Base-by-base conservation (phyloP, 352 stramenopile genomes). In the Peronospora belbahrii region DNA sequence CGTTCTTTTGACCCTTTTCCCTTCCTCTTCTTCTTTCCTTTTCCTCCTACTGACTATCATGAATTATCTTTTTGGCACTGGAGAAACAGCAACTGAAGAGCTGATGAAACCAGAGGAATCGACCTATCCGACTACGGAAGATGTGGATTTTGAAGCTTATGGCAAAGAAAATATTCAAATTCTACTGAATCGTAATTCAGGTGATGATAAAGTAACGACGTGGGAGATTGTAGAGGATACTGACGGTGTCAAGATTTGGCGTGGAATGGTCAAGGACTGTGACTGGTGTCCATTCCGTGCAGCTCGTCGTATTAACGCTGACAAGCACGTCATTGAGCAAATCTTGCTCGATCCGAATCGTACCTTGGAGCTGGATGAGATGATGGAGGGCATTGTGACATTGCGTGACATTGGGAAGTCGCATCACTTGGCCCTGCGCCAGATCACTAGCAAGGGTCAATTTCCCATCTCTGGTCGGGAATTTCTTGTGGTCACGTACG, bases 391-490 rank as follows among this genome's bases (percentile, higher is more conserved):
- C 13, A 41, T 83, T 14, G 54, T 65, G 19, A 78, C 80, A 15
- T 52, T 91, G 42, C 68, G 85, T 40, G 51, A 55, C 10, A 61
- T 68, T 6, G 69, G 70, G 37, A 62, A 76, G n/a, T 66, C 74
- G 5, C 72, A 74, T 38, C 65, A 62, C 46, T 39, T 87, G 23
- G 78, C 65, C 24, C 65, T 88, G 38, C 76, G 78, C 28, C 74
- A 91, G 48, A 71, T 88, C 23, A 74, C 67, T 7, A 87, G 69
- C 70, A 91, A 91, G 56, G 76, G 63, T 10, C 64, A 88, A 37
- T 88, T 91, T 49, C 80, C 77, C 3, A 77, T 87, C 33, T 70
- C 77, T 11, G 74, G 72, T 19, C 74, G 80, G 9, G 80, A 91
- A 43, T 87, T 88, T 15, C 44, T 88, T 9, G 51, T 88, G 48